Percentiles rank a stretch among this genome's conserved stretches.
phyloP scores from a whole-genome alignment of 257 asterid genomes.

The Fraxinus americana region DNA sequence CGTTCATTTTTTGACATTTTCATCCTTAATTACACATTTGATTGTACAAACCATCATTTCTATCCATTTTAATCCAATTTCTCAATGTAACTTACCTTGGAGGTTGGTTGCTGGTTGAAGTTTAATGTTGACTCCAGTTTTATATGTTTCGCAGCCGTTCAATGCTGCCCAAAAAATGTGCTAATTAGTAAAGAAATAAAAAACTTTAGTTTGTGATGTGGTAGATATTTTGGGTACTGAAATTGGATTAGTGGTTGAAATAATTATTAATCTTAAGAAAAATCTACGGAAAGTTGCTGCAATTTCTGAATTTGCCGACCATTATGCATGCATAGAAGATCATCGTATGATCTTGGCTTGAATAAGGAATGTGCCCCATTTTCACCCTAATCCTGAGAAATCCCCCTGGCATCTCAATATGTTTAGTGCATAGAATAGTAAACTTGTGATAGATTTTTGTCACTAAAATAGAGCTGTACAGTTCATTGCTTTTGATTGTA shows the following conservation, averaged over 20 bases:
- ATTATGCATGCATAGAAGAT: not conserved
- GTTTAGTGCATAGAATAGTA: too few species aligned
- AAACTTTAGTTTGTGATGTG: not conserved
- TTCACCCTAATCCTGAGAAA: not conserved
- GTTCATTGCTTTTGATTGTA: not conserved
- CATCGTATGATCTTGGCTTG: constrained; percentile 27
- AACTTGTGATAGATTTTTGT: not conserved
- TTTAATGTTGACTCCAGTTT: not conserved
- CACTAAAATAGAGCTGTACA: not conserved
- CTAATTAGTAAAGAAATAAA: not conserved
- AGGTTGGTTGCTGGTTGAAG: not conserved
- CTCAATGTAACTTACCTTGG: not conserved
- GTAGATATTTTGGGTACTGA: not conserved
- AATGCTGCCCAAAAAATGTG: not conserved
- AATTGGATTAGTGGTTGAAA: not conserved
- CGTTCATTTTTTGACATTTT: too few species aligned
- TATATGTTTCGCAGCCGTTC: not conserved
- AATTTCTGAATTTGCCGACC: not conserved
- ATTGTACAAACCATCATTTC: too few species aligned
- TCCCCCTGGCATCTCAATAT: too few species aligned
- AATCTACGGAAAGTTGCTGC: not conserved
- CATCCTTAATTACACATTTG: too few species aligned
- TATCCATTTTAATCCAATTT: too few species aligned
- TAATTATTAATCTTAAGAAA: not conserved
- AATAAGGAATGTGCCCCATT: not conserved